Evolutionary conservation across 2,329 filamentous ascomycete genomes (phyloP).

Genomic region (Lanzia echinophila): DNA sequence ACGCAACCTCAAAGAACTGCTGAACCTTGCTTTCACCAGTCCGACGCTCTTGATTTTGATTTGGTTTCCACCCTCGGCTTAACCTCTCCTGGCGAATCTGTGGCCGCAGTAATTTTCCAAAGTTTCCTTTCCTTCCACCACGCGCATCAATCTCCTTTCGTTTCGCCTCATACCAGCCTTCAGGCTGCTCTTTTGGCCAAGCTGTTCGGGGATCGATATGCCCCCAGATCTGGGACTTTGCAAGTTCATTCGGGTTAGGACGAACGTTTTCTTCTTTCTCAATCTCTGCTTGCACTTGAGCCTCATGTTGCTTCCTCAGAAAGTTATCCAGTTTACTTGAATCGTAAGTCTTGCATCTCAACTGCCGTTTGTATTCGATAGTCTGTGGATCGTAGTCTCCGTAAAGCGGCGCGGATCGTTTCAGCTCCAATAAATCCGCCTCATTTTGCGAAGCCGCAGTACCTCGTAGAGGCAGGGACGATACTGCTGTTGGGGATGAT

Average conservation of each 20-base stretch:
- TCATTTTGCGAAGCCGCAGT: too few species aligned
- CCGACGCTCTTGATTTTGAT: slow-evolving; percentile 16
- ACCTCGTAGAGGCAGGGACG: too few species aligned
- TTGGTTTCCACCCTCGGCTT: slow-evolving; percentile 19
- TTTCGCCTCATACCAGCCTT: slow-evolving; percentile 43
- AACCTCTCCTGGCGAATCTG: slow-evolving; percentile 16
- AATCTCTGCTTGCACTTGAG: not conserved
- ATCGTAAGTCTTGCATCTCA: slow-evolving; percentile 5
- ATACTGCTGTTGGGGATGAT: too few species aligned
- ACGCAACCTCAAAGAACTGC: not conserved
- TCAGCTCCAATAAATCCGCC: too few species aligned
- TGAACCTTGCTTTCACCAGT: not conserved
- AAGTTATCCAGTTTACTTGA: slow-evolving; percentile 10
- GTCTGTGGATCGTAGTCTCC: slow-evolving; percentile 5
- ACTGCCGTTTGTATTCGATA: slow-evolving; percentile 7
- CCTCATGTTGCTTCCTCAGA: slow-evolving; percentile 1
- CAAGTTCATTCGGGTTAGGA: not conserved
- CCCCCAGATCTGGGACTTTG: slow-evolving; percentile 34
- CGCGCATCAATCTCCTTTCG: slow-evolving; percentile 43
- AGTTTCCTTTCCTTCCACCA: slow-evolving; percentile 43
- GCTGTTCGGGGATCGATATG: slow-evolving; percentile 47
- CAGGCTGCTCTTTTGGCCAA: slow-evolving; percentile 37
- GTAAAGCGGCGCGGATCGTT: not conserved
- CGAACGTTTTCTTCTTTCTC: slow-evolving; percentile 9
- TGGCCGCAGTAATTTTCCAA: slow-evolving; percentile 32